Percentiles rank a stretch among this genome's conserved stretches.
phyloP scores from a whole-genome alignment of 2,329 filamentous ascomycete genomes.

The Pestalotiopsis fici region DNA sequence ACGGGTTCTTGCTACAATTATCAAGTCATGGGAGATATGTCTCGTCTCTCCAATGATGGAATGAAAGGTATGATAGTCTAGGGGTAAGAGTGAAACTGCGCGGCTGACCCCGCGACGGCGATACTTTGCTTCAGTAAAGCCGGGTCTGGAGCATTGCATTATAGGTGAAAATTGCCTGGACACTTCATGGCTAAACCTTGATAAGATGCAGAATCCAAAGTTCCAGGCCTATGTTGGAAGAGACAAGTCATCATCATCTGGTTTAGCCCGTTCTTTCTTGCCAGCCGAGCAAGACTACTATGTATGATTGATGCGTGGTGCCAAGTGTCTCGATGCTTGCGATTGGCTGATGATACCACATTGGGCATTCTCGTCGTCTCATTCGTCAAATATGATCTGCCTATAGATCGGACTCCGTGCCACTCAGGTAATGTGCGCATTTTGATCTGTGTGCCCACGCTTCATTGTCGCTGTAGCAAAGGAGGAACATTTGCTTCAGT shows the following conservation, averaged over 20 bases:
- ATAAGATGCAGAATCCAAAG: background rate
- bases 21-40: too few species aligned
- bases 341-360: constrained; percentile 7
- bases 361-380: constrained; percentile 3
- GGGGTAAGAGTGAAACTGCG: too few species aligned
- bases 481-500: background rate
- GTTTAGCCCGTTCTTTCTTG: background rate
- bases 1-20: too few species aligned
- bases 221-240: background rate
- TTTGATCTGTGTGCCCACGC: background rate
- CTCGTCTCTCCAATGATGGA: too few species aligned
- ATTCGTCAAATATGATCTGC: background rate
- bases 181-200: too few species aligned
- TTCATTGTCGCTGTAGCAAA: background rate
- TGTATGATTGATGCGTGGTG: background rate
- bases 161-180: too few species aligned
- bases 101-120: too few species aligned
- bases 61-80: too few species aligned
- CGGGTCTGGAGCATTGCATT: too few species aligned
- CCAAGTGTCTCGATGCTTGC: background rate
- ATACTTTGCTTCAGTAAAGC: too few species aligned
- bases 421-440: background rate
- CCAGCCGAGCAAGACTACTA: background rate
- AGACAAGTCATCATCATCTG: background rate
- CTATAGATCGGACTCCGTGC: background rate